Conservation (phyloP, 306 rosid genomes). For the Albizia julibrissin region DNA sequence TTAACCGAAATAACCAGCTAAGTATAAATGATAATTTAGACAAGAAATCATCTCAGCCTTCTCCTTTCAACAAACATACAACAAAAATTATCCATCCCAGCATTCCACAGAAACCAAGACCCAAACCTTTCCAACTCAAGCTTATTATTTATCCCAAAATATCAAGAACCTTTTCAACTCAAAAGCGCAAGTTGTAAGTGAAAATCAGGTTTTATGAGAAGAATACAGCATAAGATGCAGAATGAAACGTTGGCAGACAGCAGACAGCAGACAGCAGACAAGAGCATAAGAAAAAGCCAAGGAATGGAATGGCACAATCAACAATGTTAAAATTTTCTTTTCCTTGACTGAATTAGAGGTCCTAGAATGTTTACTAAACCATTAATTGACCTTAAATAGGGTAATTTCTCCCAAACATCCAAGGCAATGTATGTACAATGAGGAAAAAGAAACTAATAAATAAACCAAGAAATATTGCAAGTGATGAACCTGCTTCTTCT, state of each 20-base stretch:
- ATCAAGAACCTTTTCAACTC: too few species aligned
- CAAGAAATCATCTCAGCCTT: neutral
- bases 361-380: neutral
- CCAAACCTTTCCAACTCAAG: too few species aligned
- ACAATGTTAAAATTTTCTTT: neutral
- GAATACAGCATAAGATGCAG: neutral
- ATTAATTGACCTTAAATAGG: neutral
- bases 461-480: constrained; percentile 1
- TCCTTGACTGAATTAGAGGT: neutral
- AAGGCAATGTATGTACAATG: neutral
- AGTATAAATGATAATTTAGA: neutral
- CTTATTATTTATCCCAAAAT: too few species aligned
- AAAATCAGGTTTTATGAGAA: neutral
- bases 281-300: neutral
- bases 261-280: neutral
- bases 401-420: neutral
- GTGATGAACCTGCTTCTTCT: constrained; percentile 74
- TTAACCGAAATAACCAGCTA: neutral
- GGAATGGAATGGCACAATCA: neutral
- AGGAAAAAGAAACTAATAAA: neutral
- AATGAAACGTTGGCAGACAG: neutral
- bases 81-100: neutral
- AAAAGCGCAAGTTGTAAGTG: too few species aligned
- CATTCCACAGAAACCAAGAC: too few species aligned
- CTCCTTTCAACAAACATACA: neutral